Evolutionary conservation across 2,329 filamentous ascomycete species (phyloP), one percentile per base, ranked within the genome.

Genomic region (Aspergillus sp.): DNA sequence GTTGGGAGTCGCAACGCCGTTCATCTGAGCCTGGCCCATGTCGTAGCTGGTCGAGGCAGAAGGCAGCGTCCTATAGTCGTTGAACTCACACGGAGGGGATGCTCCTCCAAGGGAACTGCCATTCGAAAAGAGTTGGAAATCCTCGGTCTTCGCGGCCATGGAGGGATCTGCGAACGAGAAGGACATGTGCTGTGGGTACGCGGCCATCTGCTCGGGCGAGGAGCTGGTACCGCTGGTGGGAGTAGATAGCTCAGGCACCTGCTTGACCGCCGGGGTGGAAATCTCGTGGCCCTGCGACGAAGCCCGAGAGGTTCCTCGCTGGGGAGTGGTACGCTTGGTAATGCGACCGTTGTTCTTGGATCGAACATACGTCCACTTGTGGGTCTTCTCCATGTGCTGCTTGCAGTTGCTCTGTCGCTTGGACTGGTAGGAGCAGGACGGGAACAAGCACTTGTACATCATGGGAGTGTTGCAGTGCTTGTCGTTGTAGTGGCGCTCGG

Each of bases 321-420:
- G 62, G 7, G 49, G 49, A 16, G 57, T 52, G 10, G 51, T 54
- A 16, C 52, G 54, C 45, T 63, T 65, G 46, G 32, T 49, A 42
- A 39, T 59, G 51, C 90, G 91, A 73, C 90, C 90, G 71, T 96
- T 96, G 75, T 90, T 93, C 84, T 97, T 97, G 60, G 92, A 94
- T 65, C 94, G 90, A 57, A 93, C 84, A 68, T 97, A 97, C n/a
- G 84, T 83, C 90, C 91, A 96, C 59, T 89, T 88, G 71, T 98
- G 93, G 0, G 91, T 90, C 78, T 97, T 97, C 81, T 98, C 94
- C 93, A 97, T 97, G 78, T 98, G 93, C 77, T 97, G 94, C 75
- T 97, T 97, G 85, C 92, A 96, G 77, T 98, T 98, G 63, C 90
- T 95, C 80, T 96, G 90, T 60, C 93, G 89, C 83, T 98, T 98